phyloP scores from a whole-genome alignment of 163 green algal species.

The Chlorella variabilis region DNA sequence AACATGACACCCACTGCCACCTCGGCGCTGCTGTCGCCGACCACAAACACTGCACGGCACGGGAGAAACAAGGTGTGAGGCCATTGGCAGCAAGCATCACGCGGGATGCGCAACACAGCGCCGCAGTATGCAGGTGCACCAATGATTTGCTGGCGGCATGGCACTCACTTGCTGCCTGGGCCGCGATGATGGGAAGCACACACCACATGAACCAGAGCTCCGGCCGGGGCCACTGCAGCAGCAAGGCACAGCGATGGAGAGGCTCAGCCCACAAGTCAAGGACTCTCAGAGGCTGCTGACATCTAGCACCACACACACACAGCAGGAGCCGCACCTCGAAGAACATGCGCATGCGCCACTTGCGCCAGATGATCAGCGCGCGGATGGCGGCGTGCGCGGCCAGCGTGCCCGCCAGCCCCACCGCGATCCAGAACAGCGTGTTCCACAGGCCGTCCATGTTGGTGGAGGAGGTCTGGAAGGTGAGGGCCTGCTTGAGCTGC shows the following conservation, averaged over 20 bases:
- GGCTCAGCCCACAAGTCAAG: not conserved
- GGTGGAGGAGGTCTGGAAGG: not conserved
- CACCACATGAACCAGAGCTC: constrained; percentile 33
- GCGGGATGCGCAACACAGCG: too few species aligned
- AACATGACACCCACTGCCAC: not conserved
- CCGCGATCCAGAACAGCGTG: constrained; percentile 14
- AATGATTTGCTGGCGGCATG: too few species aligned
- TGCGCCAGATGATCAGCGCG: constrained; percentile 26
- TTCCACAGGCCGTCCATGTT: not conserved
- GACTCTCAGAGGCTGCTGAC: too few species aligned
- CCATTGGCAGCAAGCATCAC: too few species aligned
- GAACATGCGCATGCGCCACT: constrained; percentile 11
- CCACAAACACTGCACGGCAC: constrained; percentile 7
- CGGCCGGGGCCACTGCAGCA: constrained; percentile 9
- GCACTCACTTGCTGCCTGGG: constrained; percentile 18
- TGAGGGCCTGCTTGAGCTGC: not conserved
- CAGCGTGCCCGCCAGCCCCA: constrained; percentile 3
- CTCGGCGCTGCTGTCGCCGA: not conserved
- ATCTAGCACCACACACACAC: not conserved
- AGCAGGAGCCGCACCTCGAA: constrained; percentile 6
- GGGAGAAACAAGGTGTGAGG: not conserved
- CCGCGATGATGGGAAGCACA: constrained; percentile 27
- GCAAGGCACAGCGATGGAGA: not conserved
- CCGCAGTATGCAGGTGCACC: too few species aligned
- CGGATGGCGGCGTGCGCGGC: constrained; percentile 10